Evolutionary conservation across 768 basidiomycete species (phyloP).

Genomic region (Clitopilus passeckerianus): DNA sequence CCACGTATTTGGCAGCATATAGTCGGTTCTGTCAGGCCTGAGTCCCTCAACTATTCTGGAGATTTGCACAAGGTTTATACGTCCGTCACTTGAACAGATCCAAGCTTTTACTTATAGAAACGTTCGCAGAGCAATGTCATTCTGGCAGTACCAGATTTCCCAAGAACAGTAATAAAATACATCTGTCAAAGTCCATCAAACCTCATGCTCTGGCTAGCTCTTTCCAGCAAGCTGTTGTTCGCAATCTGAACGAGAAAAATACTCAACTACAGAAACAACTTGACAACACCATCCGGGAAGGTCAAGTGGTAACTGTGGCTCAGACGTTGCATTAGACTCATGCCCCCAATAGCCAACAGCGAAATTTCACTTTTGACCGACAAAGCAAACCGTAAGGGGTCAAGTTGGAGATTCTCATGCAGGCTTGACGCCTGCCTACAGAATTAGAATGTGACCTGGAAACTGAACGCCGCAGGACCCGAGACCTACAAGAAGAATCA

Average conservation of each 20-base stretch:
- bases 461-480: slow-evolving; percentile 66
- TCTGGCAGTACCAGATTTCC: slow-evolving; percentile 89
- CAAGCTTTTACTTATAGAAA: neutral
- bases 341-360: slow-evolving; percentile 55
- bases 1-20: slow-evolving; percentile 8
- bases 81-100: neutral
- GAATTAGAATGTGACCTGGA: slow-evolving; percentile 81
- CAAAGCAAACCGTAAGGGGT: slow-evolving; percentile 55
- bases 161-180: slow-evolving; percentile 61
- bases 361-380: slow-evolving; percentile 67
- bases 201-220: slow-evolving; percentile 36
- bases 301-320: slow-evolving; percentile 25
- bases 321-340: neutral
- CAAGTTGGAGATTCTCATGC: neutral
- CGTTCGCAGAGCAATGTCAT: slow-evolving; percentile 64
- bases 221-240: slow-evolving; percentile 80
- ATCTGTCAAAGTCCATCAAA: neutral
- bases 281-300: slow-evolving; percentile 83
- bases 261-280: slow-evolving; percentile 80
- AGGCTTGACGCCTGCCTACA: slow-evolving; percentile 17
- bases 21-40: slow-evolving; percentile 85
- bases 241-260: slow-evolving; percentile 79
- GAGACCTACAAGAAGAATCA: slow-evolving; percentile 68
- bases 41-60: slow-evolving; percentile 73
- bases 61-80: slow-evolving; percentile 67